Evolutionary conservation across 2,329 filamentous ascomycete genomes (phyloP), one percentile per base, ranked within the genome.

Genomic region (Laburnicola sp.): DNA sequence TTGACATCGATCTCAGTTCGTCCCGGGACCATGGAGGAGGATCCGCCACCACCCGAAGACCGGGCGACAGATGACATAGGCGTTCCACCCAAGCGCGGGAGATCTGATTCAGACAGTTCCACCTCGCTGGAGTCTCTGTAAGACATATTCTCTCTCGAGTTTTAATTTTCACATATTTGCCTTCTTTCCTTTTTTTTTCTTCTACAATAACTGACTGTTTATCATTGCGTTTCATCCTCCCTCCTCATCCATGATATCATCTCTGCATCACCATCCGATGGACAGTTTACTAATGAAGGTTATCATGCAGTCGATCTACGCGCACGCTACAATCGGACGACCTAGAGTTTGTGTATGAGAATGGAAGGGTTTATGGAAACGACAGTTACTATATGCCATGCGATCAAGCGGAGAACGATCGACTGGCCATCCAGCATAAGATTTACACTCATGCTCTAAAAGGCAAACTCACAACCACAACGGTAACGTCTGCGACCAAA

Each of bases 301-400:
- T 16, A 16, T 11, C 3, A 28, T 22, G 31, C 58, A 72, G 69
- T 51, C 62, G 60, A 43, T 73, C 71, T 39, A 69, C 68, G 28
- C 70, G 70, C 26, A 71, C 68, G n/a, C 44, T 74, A 26, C 61
- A 73, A 44, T 72, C 68, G 36, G 78, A 80, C 40, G 74, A 76
- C 54, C 74, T 86, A 28, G 79, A 84, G 63, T 81, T 82, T 56
- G 75, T 82, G 48, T 74, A 80, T 53, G 83, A 87, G 55, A 81
- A 87, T 69, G 82, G 79, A 37, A 81, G 85, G 22, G 78, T 72
- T 25, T 81, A 86, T 57, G 86, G 84, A 64, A 85, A 85, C 62
- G 76, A 80, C 30, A 76, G 78, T 30, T 87, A 86, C 62, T 84
- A 78, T 66, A 85, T 87, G 78, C 85, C 85, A 10, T 86, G 86